A percentile compares a stretch with the other conserved stretches of the same genome.
Evolutionary conservation across 192 early-diverging fungal genomes (phyloP).

Genomic region (Entomortierella chlamydospora): DNA sequence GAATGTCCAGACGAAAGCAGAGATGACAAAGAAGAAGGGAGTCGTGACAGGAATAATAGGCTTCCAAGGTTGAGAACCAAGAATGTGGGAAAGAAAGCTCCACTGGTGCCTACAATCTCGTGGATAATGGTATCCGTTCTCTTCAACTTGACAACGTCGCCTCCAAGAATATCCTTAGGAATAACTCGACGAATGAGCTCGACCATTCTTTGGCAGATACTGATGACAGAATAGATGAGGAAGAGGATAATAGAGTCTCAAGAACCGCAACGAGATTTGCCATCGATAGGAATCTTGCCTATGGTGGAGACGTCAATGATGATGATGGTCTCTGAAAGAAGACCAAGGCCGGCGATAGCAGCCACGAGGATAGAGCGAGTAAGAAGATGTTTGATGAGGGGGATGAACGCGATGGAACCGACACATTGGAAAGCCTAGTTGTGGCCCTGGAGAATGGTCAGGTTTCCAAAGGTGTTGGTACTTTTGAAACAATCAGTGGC

Average conservation of each 20-base stretch:
- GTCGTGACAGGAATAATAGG: conserved; percentile 56
- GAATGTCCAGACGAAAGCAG: conserved; percentile 58
- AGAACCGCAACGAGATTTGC: conserved; percentile 30
- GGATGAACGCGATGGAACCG: conserved; percentile 64
- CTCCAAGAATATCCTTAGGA: conserved; percentile 70
- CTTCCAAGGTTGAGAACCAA: conserved; percentile 60
- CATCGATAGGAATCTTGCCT: conserved; percentile 27
- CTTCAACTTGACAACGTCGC: conserved; percentile 69
- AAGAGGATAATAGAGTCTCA: conserved; percentile 57
- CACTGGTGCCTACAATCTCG: conserved; percentile 69
- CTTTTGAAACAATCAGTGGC: conserved; percentile 18
- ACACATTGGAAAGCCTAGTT: conserved; percentile 66
- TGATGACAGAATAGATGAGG: conserved; percentile 60
- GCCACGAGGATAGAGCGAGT: conserved; percentile 54
- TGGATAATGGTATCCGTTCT: conserved; percentile 69
- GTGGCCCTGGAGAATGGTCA: conserved; percentile 46
- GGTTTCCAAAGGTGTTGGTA: neutral
- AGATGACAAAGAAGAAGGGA: conserved; percentile 61
- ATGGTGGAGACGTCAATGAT: conserved; percentile 59
- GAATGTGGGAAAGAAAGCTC: conserved; percentile 66
- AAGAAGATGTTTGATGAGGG: conserved; percentile 58
- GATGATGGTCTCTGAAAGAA: conserved; percentile 58
- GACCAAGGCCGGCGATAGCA: conserved; percentile 56
- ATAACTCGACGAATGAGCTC: conserved; percentile 73
- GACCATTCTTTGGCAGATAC: conserved; percentile 66